Evolutionary conservation across 2,329 filamentous ascomycete species (phyloP), one percentile per base, ranked within the genome.

Genomic region (Monilinia vaccinii-corymbosi): DNA sequence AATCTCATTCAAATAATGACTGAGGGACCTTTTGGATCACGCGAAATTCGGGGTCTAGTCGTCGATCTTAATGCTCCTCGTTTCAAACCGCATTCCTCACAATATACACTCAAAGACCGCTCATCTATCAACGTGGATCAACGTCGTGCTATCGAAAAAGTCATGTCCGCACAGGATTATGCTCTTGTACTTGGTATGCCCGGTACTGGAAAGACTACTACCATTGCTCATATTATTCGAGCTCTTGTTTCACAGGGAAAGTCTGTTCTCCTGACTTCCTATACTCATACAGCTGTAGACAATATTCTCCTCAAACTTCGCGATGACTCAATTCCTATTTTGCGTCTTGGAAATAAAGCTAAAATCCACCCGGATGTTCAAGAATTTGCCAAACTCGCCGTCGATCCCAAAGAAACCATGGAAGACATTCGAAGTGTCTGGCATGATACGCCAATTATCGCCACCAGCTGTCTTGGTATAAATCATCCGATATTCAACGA

Each of bases 171-270:
- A 3, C 83, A 89, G 66, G 92, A 99, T 75, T 99, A 97, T 73
- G 93, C 94, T 9, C 79, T 99, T n/a, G 92, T 99, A 14, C 82
- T 99, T 23, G 94, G 94, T 32, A 99, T 99, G 94, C 94, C 94
- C 1, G 94, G 94, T 9, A 99, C 94, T 0, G 94, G 94, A 61
- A 99, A 99, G 74, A 99, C 94, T 3, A 99, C 94, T 0, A 99
- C 94, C 0, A 97, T 99, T 69, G 91, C 93, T 6, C 92, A 97
- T 71, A 97, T 99, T 67, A 97, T 99, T 68, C 86, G 90, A 48
- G 90, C 93, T 0, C 79, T 99, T 34, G 87, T 94, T 6, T 85
- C 87, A 0, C 89, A 96, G 72, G 88, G 91, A 13, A 97, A 97
- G 75, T 96, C 89, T 60, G 91, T 99, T 16, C 78, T 99, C 8